Base-by-base conservation (phyloP, 2,329 filamentous ascomycete species). In the Pyricularia sp. region DNA sequence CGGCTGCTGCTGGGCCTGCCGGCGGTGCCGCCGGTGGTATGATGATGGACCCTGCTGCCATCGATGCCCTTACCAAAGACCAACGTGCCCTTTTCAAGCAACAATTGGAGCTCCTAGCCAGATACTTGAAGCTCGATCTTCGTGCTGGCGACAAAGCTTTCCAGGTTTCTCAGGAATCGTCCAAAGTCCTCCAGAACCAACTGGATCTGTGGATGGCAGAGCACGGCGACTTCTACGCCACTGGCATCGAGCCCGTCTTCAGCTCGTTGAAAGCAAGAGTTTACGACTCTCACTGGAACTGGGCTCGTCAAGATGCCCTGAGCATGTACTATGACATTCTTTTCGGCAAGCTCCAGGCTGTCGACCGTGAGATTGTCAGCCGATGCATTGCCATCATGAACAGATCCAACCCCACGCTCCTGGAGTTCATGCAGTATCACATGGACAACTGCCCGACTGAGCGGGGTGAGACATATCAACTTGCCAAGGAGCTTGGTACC, bases 281-380 rank as follows among this genome's bases (percentile, higher is more conserved):
- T 10, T 99, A 99, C 78, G 94, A 99, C 76, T 97, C 94, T 0
- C 96, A 92, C 0, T 99, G 94, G 94, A 99, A 99, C 77, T 99
- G 94, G 94, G 94, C 92, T 67, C 89, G 94, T 64, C 94, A 99
- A 75, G 94, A 99, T 76, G 94, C 93, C 31, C 85, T 99, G 64
- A 94, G 84, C 80, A 99, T 99, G 93, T 99, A 94, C 81, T 99
- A 92, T 78, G 94, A 99, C 73, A 96, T 99, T 73, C 97, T 99
- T 73, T 99, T 99, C 72, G 94, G 94, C 66, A 87, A 94, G 67
- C 86, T 99, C 64, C 87, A 94, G 80, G 91, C 88, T 62, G 90
- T 99, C 55, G 94, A 99, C 73, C 90, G 94, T 68, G 94, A 99
- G 77, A 99, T 97, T 71, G 94, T 99, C 74, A 97, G 93, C 78